These are phyloP conservation scores for Aspergillus sclerotiicarbonarius DNA, from an alignment of 495 filamentous ascomycete species.

Conservation along the genomic window DNA sequence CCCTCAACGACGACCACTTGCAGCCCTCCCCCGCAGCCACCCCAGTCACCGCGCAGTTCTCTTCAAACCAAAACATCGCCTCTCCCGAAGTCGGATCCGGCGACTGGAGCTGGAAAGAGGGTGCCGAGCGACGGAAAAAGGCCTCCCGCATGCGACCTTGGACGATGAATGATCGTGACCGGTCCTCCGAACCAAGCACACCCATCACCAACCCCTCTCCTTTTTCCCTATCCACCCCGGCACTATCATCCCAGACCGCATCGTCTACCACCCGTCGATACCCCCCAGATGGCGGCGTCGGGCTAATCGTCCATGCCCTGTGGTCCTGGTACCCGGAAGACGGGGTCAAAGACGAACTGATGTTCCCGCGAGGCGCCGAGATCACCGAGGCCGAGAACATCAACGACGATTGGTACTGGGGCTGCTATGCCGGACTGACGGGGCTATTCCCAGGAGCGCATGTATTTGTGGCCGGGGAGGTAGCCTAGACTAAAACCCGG, in stretches of 20 bases:
- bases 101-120: constrained; percentile 54
- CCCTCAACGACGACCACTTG: constrained; percentile 54
- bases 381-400: constrained; percentile 76
- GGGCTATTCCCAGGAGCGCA: constrained; percentile 77
- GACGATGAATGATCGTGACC: constrained; percentile 10
- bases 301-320: constrained; percentile 55
- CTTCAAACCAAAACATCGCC: constrained; percentile 12
- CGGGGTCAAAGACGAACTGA: constrained; percentile 66
- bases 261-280: constrained; percentile 38
- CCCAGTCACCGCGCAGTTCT: constrained; percentile 14
- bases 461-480: constrained; percentile 50
- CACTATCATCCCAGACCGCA: constrained; percentile 1
- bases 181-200: constrained; percentile 18
- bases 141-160: constrained; percentile 37
- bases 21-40: constrained; percentile 20
- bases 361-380: constrained; percentile 80
- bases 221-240: constrained; percentile 11
- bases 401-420: constrained; percentile 84
- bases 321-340: constrained; percentile 74
- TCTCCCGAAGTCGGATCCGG: constrained; percentile 32
- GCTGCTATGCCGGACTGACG: constrained; percentile 69
- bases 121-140: constrained; percentile 46
- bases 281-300: constrained; percentile 69
- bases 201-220: constrained; percentile 13
- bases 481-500: constrained; percentile 18